Conservation (phyloP, 768 basidiomycete genomes). For the Calocybe cyanea region DNA sequence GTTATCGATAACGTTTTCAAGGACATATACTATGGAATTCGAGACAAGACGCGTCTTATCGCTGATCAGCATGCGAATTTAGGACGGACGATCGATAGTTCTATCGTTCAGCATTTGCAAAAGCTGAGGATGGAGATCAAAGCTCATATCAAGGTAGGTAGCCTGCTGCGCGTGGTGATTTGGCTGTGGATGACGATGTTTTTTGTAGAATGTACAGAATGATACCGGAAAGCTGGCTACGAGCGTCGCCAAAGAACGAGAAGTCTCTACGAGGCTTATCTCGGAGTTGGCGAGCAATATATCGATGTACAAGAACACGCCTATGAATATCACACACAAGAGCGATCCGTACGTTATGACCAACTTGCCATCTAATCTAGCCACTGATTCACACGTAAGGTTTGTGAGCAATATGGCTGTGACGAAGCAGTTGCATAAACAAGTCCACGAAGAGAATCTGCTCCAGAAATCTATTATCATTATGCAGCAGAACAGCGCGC, state of each 20-base stretch:
- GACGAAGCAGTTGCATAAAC: slow-evolving; percentile 76
- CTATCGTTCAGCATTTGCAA: slow-evolving; percentile 96
- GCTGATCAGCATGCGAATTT: slow-evolving; percentile 97
- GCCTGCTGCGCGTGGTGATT: too few relatives aligned
- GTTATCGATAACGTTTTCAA: too few relatives aligned
- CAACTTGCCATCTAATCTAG: slow-evolving; percentile 1
- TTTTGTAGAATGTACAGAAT: slow-evolving; percentile 90
- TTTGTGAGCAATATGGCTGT: slow-evolving; percentile 73
- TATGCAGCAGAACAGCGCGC: slow-evolving; percentile 95
- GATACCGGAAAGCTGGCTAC: slow-evolving; percentile 92
- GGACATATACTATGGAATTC: slow-evolving; percentile 90
- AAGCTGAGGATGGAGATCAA: slow-evolving; percentile 95
- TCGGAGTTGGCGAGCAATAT: slow-evolving; percentile 85
- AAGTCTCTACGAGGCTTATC: slow-evolving; percentile 79
- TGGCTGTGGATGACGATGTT: too few relatives aligned
- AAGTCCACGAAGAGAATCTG: slow-evolving; percentile 96
- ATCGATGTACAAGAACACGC: slow-evolving; percentile 93
- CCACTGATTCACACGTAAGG: slow-evolving; percentile 24
- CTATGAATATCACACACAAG: slow-evolving; percentile 75
- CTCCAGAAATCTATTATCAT: slow-evolving; percentile 97
- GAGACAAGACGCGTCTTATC: slow-evolving; percentile 89
- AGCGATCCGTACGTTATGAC: slow-evolving; percentile 71
- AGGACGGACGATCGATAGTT: slow-evolving; percentile 92
- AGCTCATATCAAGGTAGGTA: slow-evolving; percentile 88
- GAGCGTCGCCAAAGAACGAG: slow-evolving; percentile 89